A percentile compares a stretch with the other conserved stretches of the same genome.
Conservation (phyloP, 2,329 filamentous ascomycete species). For the Penicillium frequentans region DNA sequence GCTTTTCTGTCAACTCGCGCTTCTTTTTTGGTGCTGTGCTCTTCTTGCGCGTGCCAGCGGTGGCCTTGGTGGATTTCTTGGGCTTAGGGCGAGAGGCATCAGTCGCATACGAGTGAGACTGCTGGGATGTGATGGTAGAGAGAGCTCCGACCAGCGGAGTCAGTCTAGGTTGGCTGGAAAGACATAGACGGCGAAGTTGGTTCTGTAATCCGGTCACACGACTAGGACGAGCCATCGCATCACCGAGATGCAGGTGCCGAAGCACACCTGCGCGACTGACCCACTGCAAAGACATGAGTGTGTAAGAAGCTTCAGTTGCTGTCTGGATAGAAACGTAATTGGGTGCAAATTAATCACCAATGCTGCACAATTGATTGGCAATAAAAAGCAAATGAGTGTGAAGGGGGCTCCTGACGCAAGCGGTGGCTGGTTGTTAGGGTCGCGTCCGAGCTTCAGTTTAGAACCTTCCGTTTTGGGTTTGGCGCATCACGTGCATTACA, state of each 20-base stretch:
- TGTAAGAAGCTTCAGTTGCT: background rate
- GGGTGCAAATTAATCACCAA: background rate
- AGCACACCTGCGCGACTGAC: constrained; percentile 32
- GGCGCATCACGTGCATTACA: constrained; percentile 8
- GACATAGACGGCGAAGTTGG: constrained; percentile 28
- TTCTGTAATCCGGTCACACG: constrained; percentile 27
- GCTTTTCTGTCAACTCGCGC: constrained; percentile 29
- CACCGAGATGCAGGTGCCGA: constrained; percentile 28
- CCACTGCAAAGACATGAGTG: constrained; percentile 33
- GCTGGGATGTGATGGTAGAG: constrained; percentile 12
- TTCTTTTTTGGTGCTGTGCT: constrained; percentile 25
- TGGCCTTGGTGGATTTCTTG: constrained; percentile 28
- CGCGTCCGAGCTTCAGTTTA: constrained; percentile 26
- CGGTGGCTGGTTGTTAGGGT: constrained; percentile 21
- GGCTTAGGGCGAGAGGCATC: constrained; percentile 31
- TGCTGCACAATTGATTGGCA: background rate
- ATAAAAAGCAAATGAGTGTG: constrained; percentile 5
- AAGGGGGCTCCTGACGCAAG: constrained; percentile 29
- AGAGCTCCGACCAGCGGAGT: constrained; percentile 10
- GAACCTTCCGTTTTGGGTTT: constrained; percentile 25
- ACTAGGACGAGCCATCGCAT: constrained; percentile 25
- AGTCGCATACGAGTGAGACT: constrained; percentile 22
- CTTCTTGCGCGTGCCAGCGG: constrained; percentile 26
- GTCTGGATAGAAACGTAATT: background rate
- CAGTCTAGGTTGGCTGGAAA: constrained; percentile 18